These are phyloP conservation scores for Globomyces sp. DNA, from an alignment of 371 early-diverging fungal genomes.

Conservation along the genomic window DNA sequence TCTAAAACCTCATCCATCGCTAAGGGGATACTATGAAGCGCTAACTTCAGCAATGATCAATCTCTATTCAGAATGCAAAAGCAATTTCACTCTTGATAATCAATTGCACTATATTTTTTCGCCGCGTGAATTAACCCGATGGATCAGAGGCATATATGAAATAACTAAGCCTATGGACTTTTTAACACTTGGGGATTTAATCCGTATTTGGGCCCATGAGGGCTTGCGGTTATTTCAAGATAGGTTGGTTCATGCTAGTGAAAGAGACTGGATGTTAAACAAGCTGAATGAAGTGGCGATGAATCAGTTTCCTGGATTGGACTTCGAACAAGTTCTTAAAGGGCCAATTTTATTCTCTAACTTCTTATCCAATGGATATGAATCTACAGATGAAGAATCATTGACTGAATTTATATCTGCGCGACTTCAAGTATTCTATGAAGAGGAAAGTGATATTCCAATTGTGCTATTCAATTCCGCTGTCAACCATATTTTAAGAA, in stretches of 20 bases:
- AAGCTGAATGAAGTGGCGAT: conserved; percentile 80
- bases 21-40: conserved; percentile 89
- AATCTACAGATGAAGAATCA: conserved; percentile 83
- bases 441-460: conserved; percentile 97
- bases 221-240: conserved; percentile 97
- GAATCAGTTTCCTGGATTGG: conserved; percentile 84
- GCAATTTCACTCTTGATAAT: conserved; percentile 90
- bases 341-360: conserved; percentile 97
- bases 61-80: conserved; percentile 86
- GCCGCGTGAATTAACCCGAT: conserved; percentile 98
- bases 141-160: conserved; percentile 97
- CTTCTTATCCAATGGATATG: conserved; percentile 93
- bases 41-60: conserved; percentile 97
- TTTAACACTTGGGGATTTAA: conserved; percentile 80
- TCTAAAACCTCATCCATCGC: conserved; percentile 90
- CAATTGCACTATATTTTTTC: conserved; percentile 99
- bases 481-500: conserved; percentile 95
- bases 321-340: conserved; percentile 67
- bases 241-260: conserved; percentile 87
- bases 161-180: conserved; percentile 85
- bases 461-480: conserved; percentile 96
- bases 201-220: conserved; percentile 98
- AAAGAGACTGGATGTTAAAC: conserved; percentile 91
- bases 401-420: conserved; percentile 92
- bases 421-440: conserved; percentile 96